These are phyloP conservation scores for Pterulicium gracile DNA, from an alignment of 1,284 basidiomycete species.

Conservation along the genomic window DNA sequence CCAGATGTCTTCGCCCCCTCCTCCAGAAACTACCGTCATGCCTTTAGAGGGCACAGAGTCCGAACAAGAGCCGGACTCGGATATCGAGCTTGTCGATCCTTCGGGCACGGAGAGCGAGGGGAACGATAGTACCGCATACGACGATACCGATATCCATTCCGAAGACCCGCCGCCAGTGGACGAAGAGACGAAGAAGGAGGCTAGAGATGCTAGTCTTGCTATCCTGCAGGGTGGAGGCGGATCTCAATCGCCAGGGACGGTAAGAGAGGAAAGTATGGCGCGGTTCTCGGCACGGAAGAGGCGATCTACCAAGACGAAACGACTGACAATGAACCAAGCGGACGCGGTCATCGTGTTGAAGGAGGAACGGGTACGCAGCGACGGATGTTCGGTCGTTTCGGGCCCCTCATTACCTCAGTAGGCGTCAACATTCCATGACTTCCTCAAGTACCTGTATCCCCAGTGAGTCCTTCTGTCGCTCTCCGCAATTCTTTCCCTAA, in stretches of 20 bases:
- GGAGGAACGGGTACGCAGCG: conserved; percentile 54
- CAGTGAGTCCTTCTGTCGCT: conserved; percentile 38
- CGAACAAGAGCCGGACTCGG: conserved; percentile 27
- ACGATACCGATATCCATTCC: conserved; percentile 25
- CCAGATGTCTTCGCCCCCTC: conserved; percentile 27
- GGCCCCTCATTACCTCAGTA: conserved; percentile 17
- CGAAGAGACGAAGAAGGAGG: conserved; percentile 21
- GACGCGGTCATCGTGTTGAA: conserved; percentile 75
- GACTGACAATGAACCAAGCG: conserved; percentile 35
- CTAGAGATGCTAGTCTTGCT: conserved; percentile 32
- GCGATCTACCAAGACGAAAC: conserved; percentile 19
- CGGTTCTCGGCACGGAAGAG: conserved; percentile 10
- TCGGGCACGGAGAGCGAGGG: conserved; percentile 14
- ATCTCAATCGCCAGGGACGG: conserved; percentile 1
- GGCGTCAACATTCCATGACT: conserved; percentile 78
- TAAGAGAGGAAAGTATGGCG: neutral
- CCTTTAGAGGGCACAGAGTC: conserved; percentile 37
- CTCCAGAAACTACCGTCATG: conserved; percentile 46
- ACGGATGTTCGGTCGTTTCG: conserved; percentile 1
- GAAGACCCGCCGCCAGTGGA: conserved; percentile 19
- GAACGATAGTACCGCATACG: conserved; percentile 16
- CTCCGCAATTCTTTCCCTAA: neutral
- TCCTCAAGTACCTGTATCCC: conserved; percentile 78
- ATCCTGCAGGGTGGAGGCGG: conserved; percentile 27
- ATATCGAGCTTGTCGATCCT: conserved; percentile 27